Base-by-base conservation (phyloP, 768 basidiomycete genomes). In the Macrolepiota dolichaula region DNA sequence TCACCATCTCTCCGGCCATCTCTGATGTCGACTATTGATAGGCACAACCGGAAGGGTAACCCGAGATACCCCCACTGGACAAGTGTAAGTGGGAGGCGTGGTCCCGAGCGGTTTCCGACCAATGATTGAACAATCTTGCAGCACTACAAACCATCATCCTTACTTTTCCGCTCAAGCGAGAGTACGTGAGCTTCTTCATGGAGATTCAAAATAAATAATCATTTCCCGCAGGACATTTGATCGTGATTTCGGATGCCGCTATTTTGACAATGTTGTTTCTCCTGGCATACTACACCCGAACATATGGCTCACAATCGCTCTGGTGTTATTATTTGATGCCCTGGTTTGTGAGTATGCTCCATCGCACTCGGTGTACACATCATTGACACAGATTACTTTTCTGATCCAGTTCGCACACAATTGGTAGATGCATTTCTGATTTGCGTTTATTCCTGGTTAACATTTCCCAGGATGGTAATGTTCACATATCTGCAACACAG, bases 401-500 rank as follows among this genome's bases (percentile, higher is more conserved):
- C n/a, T 25, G 52, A 38, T 40, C 36, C 46, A 81, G 80, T 74
- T 77, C 62, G 79, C 78, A 12, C 78, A 80, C 66, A 81, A 79
- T 62, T 79, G 78, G 79, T 77, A 66, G 27, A 59, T 27, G 27
- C 37, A 37, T 55, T 27, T 37, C 29, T 17, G 10, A 12, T 15
- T 50, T 25, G 15, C n/a, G 37, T 57, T 46, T 24, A 44, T 61
- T 5, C 56, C 63, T 58, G 55, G 59, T 44, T 62, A 10, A 37
- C 29, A 12, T 22, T 19, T 52, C 63, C 63, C 51, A 81, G 84
- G 84, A 83, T 87, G 66, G 82, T 85, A 54, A 81, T 81, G 74
- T 79, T 85, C 65, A 84, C 84, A 1, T 85, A 84, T 65, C 74
- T 87, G 12, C 85, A 86, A 49, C 85, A 87, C 65, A 84, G 82